Evolutionary conservation across 1,139 yeast species (phyloP), one percentile per base, ranked within the genome.

Genomic region (Komagataea norvegica): DNA sequence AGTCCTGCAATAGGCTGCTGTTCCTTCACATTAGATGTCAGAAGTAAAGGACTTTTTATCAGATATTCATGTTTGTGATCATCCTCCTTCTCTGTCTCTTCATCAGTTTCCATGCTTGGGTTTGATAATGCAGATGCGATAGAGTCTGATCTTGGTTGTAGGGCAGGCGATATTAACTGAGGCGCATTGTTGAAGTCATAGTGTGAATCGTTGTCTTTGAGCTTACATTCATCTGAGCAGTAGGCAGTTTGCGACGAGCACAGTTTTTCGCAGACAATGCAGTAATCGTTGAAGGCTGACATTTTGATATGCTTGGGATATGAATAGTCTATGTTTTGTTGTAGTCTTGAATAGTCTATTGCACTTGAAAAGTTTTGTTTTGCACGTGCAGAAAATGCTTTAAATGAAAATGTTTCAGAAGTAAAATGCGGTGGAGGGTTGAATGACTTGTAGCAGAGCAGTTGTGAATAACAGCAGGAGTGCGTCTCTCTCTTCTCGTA

Each of bases 281-380:
- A 79, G 61, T 73, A 79, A 57, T 78, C 81, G 60, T 78, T 75
- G 59, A 79, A 79, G 30, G 82, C 81, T 25, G 71, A 61, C 72
- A 68, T 67, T 18, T 22, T 33, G n/a, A n/a, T n/a, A n/a, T n/a
- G n/a, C n/a, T n/a, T n/a, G n/a, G n/a, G n/a, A n/a, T n/a, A n/a
- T n/a, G n/a, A n/a, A n/a, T n/a, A n/a, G n/a, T n/a, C n/a, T n/a
- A n/a, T n/a, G n/a, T n/a, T n/a, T n/a, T n/a, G n/a, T n/a, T n/a
- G n/a, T n/a, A n/a, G n/a, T n/a, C n/a, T n/a, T n/a, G n/a, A n/a
- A n/a, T n/a, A n/a, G n/a, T n/a, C n/a, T n/a, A n/a, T n/a, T n/a
- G n/a, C n/a, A n/a, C n/a, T n/a, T n/a, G n/a, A n/a, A n/a, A n/a
- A n/a, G n/a, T n/a, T n/a, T n/a, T n/a, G n/a, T n/a, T n/a, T n/a